Evolutionary conservation across 2,329 filamentous ascomycete genomes (phyloP).

Genomic region (Tolypocladium album): DNA sequence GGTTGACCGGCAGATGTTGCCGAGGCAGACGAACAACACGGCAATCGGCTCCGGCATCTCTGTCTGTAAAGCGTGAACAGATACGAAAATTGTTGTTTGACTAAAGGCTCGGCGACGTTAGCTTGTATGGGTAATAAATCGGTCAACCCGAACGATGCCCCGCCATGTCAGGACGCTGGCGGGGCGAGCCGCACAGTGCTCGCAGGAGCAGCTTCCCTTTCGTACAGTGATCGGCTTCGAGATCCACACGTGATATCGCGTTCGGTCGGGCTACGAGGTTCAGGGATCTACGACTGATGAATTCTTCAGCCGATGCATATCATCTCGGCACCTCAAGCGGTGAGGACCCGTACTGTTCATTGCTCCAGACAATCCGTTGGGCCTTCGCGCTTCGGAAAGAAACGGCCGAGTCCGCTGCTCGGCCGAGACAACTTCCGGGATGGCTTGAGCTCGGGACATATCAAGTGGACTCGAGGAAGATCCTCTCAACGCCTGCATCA

Average conservation of each 20-base stretch:
- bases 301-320: not conserved
- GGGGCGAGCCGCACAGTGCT: not conserved
- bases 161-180: not conserved
- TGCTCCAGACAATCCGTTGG: not conserved
- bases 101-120: not conserved
- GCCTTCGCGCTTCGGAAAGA: too few relatives aligned
- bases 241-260: not conserved
- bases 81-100: not conserved
- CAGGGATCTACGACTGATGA: not conserved
- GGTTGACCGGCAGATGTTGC: slow-evolving; percentile 88
- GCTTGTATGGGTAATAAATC: not conserved
- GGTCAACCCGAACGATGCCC: not conserved
- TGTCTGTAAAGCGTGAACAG: slow-evolving; percentile 2
- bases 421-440: too few relatives aligned
- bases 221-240: not conserved
- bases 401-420: not conserved
- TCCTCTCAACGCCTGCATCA: not conserved
- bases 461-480: not conserved
- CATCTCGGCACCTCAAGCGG: not conserved
- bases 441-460: not conserved
- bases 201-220: not conserved
- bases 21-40: slow-evolving; percentile 90
- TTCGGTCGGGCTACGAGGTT: not conserved
- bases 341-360: not conserved
- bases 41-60: slow-evolving; percentile 40